These are phyloP conservation scores for Eucalyptus leucophloia DNA, from an alignment of 345 rosid species.

Conservation along the genomic window DNA sequence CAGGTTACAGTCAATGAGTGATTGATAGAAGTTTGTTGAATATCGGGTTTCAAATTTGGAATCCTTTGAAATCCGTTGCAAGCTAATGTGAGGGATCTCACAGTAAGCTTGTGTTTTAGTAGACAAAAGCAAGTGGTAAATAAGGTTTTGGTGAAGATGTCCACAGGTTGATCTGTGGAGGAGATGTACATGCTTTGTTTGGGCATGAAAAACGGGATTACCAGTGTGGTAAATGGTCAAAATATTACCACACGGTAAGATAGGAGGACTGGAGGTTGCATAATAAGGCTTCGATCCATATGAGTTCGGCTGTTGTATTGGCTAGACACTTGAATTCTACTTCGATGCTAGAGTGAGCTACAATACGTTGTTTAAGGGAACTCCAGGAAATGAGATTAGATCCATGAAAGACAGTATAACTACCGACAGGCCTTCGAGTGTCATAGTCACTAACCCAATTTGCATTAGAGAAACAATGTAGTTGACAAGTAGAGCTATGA, in stretches of 20 bases:
- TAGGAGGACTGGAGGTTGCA: background rate
- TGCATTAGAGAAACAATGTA: too few species aligned
- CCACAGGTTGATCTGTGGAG: background rate
- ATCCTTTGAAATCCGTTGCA: background rate
- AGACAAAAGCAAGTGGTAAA: background rate
- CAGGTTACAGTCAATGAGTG: too few species aligned
- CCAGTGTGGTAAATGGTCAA: background rate
- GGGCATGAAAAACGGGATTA: background rate
- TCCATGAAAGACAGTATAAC: too few species aligned
- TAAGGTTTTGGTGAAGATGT: background rate
- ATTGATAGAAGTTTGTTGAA: background rate
- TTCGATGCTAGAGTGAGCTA: background rate
- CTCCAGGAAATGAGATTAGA: too few species aligned
- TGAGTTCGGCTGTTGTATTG: background rate
- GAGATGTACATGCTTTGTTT: background rate
- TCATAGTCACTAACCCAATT: too few species aligned
- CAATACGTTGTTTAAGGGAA: background rate
- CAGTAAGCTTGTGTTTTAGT: too few species aligned
- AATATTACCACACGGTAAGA: background rate
- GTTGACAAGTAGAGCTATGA: background rate
- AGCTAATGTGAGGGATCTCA: background rate
- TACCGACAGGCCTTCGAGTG: too few species aligned
- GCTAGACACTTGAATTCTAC: background rate
- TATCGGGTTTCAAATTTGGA: background rate
- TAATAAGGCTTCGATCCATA: background rate